Conservation (phyloP, 176 grass and related monocot genomes). For the Aegilops longissima region DNA sequence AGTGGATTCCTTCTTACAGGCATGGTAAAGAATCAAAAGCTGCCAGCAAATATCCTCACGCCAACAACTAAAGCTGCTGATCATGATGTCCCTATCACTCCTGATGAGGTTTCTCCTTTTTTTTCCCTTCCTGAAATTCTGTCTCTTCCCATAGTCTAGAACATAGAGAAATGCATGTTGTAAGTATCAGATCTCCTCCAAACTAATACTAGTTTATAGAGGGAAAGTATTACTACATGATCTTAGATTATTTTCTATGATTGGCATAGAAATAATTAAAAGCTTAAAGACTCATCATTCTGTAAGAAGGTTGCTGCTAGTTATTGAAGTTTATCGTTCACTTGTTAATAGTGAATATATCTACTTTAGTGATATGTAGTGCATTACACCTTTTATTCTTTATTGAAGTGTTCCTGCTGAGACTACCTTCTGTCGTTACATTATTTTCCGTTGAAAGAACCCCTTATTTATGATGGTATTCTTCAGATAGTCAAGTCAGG, state of each 20-base stretch:
- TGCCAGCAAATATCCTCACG: constrained; percentile 79
- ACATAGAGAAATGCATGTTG: not conserved
- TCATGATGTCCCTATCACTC: constrained; percentile 87
- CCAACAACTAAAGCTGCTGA: constrained; percentile 91
- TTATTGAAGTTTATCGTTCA: not conserved
- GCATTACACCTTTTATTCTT: not conserved
- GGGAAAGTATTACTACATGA: not conserved
- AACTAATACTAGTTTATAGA: not conserved
- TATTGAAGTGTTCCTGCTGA: not conserved
- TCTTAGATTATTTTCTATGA: not conserved
- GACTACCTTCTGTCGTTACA: not conserved
- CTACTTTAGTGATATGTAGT: not conserved
- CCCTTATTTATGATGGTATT: constrained; percentile 31
- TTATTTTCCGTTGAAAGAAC: not conserved
- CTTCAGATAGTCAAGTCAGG: constrained; percentile 71
- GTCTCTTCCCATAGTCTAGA: not conserved
- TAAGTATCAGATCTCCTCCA: constrained; percentile 1
- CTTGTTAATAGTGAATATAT: not conserved
- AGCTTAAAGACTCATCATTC: not conserved
- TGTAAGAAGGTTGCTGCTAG: not conserved
- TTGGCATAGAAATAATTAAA: not conserved
- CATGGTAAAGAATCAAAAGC: constrained; percentile 90
- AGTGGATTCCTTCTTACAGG: constrained; percentile 34
- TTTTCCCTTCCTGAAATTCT: not conserved
- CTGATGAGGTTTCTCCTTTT: constrained; percentile 57